Conservation (phyloP, 177 flowering plant genomes). For the Vitis hybrid region DNA sequence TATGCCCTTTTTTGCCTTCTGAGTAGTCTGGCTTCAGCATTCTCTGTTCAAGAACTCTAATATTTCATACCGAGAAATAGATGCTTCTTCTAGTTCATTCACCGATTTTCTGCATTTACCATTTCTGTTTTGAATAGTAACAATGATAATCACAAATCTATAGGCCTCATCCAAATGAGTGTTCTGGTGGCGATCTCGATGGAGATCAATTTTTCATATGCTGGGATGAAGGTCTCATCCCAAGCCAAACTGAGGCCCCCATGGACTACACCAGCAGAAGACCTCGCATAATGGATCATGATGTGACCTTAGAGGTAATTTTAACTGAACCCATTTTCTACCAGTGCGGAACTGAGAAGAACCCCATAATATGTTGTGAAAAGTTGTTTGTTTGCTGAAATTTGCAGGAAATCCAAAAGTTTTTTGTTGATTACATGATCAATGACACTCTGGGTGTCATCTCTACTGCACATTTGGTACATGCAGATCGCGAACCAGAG, state of each 20-base stretch:
- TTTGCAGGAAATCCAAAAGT: slow-evolving; percentile 82
- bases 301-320: slow-evolving; percentile 79
- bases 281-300: slow-evolving; percentile 84
- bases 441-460: slow-evolving; percentile 80
- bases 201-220: slow-evolving; percentile 81
- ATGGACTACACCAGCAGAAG: slow-evolving; percentile 86
- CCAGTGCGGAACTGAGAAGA: too few species aligned
- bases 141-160: not conserved
- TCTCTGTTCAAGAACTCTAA: too few species aligned
- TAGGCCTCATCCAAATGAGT: slow-evolving; percentile 99
- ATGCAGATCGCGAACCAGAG: slow-evolving; percentile 74
- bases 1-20: too few species aligned
- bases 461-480: slow-evolving; percentile 78
- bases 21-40: too few species aligned
- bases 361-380: too few species aligned
- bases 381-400: slow-evolving; percentile 1
- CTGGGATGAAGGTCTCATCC: slow-evolving; percentile 83
- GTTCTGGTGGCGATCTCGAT: slow-evolving; percentile 99
- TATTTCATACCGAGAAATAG: too few species aligned
- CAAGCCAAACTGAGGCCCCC: slow-evolving; percentile 54
- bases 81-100: too few species aligned
- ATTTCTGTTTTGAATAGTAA: too few species aligned
- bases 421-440: slow-evolving; percentile 90
- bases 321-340: not conserved
- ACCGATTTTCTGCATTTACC: too few species aligned